These are phyloP conservation scores for Myxozyma monticola DNA, from an alignment of 805 yeast genomes.

Conservation along the genomic window DNA sequence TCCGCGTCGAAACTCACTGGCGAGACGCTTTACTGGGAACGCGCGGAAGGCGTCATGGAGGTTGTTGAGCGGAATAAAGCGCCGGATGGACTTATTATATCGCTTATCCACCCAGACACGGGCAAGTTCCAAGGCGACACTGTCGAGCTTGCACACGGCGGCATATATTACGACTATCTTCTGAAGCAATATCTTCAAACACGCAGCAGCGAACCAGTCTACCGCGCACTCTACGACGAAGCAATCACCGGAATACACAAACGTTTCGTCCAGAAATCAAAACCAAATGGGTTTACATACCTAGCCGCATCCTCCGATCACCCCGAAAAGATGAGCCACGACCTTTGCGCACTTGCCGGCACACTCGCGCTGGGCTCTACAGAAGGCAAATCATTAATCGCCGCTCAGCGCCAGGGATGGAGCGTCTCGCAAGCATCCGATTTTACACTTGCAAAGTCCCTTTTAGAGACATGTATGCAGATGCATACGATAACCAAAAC, in stretches of 20 bases:
- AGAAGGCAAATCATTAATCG: slow-evolving; percentile 57
- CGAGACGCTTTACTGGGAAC: slow-evolving; percentile 73
- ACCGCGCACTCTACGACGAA: slow-evolving; percentile 73
- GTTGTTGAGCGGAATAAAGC: slow-evolving; percentile 66
- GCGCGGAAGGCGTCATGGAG: slow-evolving; percentile 70
- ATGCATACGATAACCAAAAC: slow-evolving; percentile 75
- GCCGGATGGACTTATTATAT: slow-evolving; percentile 77
- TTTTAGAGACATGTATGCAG: slow-evolving; percentile 77
- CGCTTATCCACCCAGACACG: slow-evolving; percentile 69
- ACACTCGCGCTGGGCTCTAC: slow-evolving; percentile 88
- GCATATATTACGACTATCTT: slow-evolving; percentile 86
- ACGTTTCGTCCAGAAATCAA: slow-evolving; percentile 59
- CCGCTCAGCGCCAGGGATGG: slow-evolving; percentile 61
- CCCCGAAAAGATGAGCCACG: slow-evolving; percentile 80
- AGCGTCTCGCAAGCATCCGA: slow-evolving; percentile 58
- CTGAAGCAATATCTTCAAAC: slow-evolving; percentile 85
- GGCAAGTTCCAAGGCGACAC: slow-evolving; percentile 64
- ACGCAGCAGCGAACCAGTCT: slow-evolving; percentile 56
- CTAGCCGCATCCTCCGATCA: slow-evolving; percentile 65
- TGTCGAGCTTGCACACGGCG: slow-evolving; percentile 85
- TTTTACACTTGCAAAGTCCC: slow-evolving; percentile 66
- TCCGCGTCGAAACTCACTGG: slow-evolving; percentile 80
- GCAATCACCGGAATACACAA: slow-evolving; percentile 74
- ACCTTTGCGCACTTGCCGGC: slow-evolving; percentile 91
- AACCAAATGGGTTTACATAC: slow-evolving; percentile 59